Base-by-base conservation (phyloP, 305 asterid species). In the Solanum hybrid region DNA sequence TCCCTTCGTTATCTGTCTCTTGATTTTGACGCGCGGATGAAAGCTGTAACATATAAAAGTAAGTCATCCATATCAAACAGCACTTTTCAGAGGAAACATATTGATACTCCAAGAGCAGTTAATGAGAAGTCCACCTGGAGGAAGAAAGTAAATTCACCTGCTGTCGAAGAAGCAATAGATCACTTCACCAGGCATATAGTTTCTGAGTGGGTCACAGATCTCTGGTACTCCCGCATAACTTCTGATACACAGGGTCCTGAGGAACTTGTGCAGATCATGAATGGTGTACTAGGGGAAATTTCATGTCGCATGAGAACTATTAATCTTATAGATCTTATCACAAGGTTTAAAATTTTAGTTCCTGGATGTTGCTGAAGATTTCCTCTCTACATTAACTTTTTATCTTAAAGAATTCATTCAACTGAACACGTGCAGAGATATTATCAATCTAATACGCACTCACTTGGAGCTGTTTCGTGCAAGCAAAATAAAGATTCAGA, bases 191-290 rank as follows among this genome's bases (percentile, higher is more conserved):
- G 96, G 91, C 99, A 96, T 91, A 94, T 97, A 66, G 96, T 97
- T 91, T 96, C 98, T 72, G 99, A 97, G 93, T 97, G 99, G 99
- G 98, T 96, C 87, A 95, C 99, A 73, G 94, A 94, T 90, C 95
- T 97, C 91, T 97, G 99, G 99, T 97, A 96, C 93, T 93, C 97
- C 32, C 98, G 98, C 91, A 87, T 97, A 90, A 97, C 99, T 86
- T 94, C 98, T 88, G 99, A 97, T 91, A 92, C 92, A 93, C 98
- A 96, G 93, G 98, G 92, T 75, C 98, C 99, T 85, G 98, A 96
- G 91, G 99, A 97, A 96, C 95, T 97, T 88, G 96, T 94, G 89
- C 93, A 92, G 95, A 93, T 97, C 92, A 96, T 97, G 89, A 97
- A 97, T 89, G 96, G 97, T 88, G 97, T 93, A 80, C 88, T 95